Evolutionary conservation across 352 stramenopile species (phyloP).

Genomic region (Peronospora tabacina): DNA sequence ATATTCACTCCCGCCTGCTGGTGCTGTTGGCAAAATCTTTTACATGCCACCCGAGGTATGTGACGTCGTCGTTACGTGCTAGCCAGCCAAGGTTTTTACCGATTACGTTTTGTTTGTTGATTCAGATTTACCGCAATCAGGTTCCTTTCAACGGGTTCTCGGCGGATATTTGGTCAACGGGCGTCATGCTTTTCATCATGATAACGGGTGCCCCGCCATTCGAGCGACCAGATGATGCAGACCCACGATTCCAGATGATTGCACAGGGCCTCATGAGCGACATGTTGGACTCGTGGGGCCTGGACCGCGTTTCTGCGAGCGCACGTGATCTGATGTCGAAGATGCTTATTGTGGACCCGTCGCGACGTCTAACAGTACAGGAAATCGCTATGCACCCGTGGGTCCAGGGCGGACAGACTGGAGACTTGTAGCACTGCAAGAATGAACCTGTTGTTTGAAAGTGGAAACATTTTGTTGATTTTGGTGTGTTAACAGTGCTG

Average conservation of each 20-base stretch:
- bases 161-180: slow-evolving; percentile 91
- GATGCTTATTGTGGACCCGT: slow-evolving; percentile 79
- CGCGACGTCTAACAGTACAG: slow-evolving; percentile 64
- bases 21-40: slow-evolving; percentile 84
- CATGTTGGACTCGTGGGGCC: slow-evolving; percentile 84
- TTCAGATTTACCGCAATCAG: slow-evolving; percentile 83
- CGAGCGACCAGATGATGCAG: slow-evolving; percentile 70
- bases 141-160: slow-evolving; percentile 88
- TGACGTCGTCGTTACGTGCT: not conserved
- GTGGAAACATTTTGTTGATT: slow-evolving; percentile 7
- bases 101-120: not conserved
- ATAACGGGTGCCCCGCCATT: slow-evolving; percentile 89
- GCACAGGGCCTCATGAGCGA: slow-evolving; percentile 65
- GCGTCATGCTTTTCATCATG: slow-evolving; percentile 94
- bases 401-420: slow-evolving; percentile 53
- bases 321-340: slow-evolving; percentile 68
- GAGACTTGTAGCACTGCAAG: slow-evolving; percentile 12
- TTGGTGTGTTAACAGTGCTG: slow-evolving; percentile 14
- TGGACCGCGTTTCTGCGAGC: slow-evolving; percentile 65
- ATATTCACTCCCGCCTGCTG: slow-evolving; percentile 71
- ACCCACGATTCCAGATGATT: slow-evolving; percentile 84
- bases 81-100: not conserved
- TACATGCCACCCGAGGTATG: slow-evolving; percentile 84
- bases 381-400: slow-evolving; percentile 81
- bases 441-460: slow-evolving; percentile 27